Conservation (phyloP, 805 yeast genomes). For the Nakazawaea peltata region DNA sequence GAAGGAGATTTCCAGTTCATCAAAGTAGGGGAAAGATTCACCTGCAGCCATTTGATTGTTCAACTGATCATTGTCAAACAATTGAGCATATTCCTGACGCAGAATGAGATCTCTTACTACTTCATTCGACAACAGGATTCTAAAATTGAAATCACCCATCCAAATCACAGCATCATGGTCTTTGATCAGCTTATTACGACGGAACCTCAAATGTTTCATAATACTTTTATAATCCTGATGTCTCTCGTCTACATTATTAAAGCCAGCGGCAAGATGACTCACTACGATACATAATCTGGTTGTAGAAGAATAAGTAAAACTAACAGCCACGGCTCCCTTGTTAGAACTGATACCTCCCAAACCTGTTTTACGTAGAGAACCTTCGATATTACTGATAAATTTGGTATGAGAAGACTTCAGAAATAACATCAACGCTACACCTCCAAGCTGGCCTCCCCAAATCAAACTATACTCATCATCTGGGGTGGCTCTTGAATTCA, state of each 20-base stretch:
- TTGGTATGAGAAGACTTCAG: slow-evolving; percentile 44
- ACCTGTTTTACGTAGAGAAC: slow-evolving; percentile 79
- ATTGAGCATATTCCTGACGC: slow-evolving; percentile 33
- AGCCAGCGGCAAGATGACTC: slow-evolving; percentile 93
- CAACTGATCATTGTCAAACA: slow-evolving; percentile 74
- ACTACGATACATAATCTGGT: slow-evolving; percentile 78
- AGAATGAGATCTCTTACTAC: slow-evolving; percentile 54
- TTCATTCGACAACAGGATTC: slow-evolving; percentile 67
- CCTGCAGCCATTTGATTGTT: slow-evolving; percentile 64
- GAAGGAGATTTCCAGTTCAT: slow-evolving; percentile 70
- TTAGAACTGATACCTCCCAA: slow-evolving; percentile 50
- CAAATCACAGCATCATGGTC: slow-evolving; percentile 87
- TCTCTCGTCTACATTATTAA: slow-evolving; percentile 72
- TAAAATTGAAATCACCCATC: slow-evolving; percentile 92
- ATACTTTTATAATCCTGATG: slow-evolving; percentile 77
- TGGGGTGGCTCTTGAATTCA: slow-evolving; percentile 31
- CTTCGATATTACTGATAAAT: slow-evolving; percentile 58
- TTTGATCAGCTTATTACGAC: slow-evolving; percentile 64
- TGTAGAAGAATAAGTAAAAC: slow-evolving; percentile 49
- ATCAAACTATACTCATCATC: slow-evolving; percentile 49
- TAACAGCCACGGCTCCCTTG: slow-evolving; percentile 73
- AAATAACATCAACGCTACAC: slow-evolving; percentile 66
- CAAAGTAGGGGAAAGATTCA: slow-evolving; percentile 65
- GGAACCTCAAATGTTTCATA: slow-evolving; percentile 66
- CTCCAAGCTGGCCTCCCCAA: slow-evolving; percentile 82